phyloP scores from a whole-genome alignment of 2,329 filamentous ascomycete genomes.

The Aspergillus transmontanensis region DNA sequence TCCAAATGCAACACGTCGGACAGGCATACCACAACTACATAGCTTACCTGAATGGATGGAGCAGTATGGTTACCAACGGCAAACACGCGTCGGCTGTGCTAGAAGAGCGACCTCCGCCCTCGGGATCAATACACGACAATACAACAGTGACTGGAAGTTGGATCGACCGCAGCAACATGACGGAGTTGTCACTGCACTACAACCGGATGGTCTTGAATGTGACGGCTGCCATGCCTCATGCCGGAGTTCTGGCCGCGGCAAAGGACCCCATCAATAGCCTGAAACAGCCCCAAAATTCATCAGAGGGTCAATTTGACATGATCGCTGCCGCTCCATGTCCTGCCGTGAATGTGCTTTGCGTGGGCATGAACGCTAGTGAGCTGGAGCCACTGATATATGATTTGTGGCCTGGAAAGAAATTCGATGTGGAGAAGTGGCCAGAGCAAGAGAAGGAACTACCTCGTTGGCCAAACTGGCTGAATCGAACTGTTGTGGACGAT shows the following conservation, averaged over 20 bases:
- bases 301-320: slow-evolving; percentile 69
- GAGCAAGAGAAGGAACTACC: slow-evolving; percentile 36
- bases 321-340: slow-evolving; percentile 71
- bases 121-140: slow-evolving; percentile 69
- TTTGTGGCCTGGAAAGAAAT: slow-evolving; percentile 55
- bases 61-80: slow-evolving; percentile 46
- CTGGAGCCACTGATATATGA: slow-evolving; percentile 67
- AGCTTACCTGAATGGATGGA: slow-evolving; percentile 62
- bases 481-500: slow-evolving; percentile 65
- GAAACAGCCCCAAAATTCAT: slow-evolving; percentile 67
- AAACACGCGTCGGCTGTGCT: slow-evolving; percentile 48
- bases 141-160: slow-evolving; percentile 70
- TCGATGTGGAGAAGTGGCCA: slow-evolving; percentile 32
- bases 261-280: slow-evolving; percentile 64
- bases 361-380: slow-evolving; percentile 62
- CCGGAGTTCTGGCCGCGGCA: slow-evolving; percentile 67
- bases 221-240: slow-evolving; percentile 75
- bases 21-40: slow-evolving; percentile 70
- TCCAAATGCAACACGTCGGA: slow-evolving; percentile 70
- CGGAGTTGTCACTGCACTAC: slow-evolving; percentile 51
- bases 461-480: slow-evolving; percentile 46
- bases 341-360: slow-evolving; percentile 72
- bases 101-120: slow-evolving; percentile 58
- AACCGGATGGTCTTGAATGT: slow-evolving; percentile 72
- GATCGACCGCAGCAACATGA: slow-evolving; percentile 64